A percentile compares a stretch with the other conserved stretches of the same genome.
Evolutionary conservation across 2,329 filamentous ascomycete genomes (phyloP).

Genomic region (Magnaporthiopsis incrustans): DNA sequence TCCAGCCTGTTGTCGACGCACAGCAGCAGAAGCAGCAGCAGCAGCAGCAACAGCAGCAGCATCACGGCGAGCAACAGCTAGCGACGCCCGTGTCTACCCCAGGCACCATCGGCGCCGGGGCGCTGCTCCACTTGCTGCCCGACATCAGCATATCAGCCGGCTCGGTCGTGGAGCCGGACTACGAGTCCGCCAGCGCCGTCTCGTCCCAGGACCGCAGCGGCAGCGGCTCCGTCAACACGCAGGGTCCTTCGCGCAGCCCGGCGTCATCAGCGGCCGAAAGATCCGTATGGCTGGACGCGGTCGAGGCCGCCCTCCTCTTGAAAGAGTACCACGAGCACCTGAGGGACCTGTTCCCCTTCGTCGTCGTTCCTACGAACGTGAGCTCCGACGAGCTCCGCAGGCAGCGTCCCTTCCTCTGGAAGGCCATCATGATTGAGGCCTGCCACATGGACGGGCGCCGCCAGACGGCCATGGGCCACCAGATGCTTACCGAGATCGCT

Average conservation of each 20-base stretch:
- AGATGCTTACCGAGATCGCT: constrained; percentile 34
- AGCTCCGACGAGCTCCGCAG: constrained; percentile 27
- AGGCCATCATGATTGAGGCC: constrained; percentile 37
- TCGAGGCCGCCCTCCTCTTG: constrained; percentile 33
- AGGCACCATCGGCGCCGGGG: background rate
- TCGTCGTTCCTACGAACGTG: constrained; percentile 29
- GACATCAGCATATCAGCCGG: background rate
- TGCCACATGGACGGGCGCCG: constrained; percentile 33
- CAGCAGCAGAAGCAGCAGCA: constrained; percentile 10
- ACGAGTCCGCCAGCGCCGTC: background rate
- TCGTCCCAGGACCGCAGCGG: background rate
- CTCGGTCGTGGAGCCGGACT: background rate
- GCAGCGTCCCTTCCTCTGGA: constrained; percentile 38
- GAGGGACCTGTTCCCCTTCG: constrained; percentile 35
- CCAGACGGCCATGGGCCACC: constrained; percentile 34
- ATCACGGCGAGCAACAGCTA: background rate
- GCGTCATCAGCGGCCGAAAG: background rate
- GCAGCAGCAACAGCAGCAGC: constrained; percentile 8
- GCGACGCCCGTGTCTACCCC: constrained; percentile 10
- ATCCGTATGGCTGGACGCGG: constrained; percentile 30
- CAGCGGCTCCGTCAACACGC: background rate
- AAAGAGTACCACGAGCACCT: constrained; percentile 25
- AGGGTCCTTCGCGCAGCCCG: background rate
- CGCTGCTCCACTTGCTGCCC: background rate
- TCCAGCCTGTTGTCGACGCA: constrained; percentile 22